phyloP scores from a whole-genome alignment of 2,329 filamentous ascomycete species.

The Stachybotrys echinatus region DNA sequence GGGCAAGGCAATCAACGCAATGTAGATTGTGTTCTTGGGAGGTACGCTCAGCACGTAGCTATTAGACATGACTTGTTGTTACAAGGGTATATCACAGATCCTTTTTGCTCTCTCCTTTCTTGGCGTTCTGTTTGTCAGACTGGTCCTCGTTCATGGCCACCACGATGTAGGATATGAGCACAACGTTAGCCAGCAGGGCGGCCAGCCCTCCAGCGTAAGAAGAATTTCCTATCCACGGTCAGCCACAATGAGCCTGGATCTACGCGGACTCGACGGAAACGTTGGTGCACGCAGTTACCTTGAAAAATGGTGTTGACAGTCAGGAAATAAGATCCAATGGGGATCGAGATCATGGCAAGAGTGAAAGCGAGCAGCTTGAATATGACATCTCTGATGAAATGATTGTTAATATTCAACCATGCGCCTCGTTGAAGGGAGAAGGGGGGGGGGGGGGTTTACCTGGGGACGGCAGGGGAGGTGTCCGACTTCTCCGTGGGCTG shows the following conservation, averaged over 20 bases:
- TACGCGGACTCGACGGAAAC: neutral
- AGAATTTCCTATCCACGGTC: constrained; percentile 62
- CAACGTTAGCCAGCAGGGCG: constrained; percentile 85
- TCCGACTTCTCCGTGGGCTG: constrained; percentile 54
- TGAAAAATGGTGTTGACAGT: constrained; percentile 71
- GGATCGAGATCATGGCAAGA: constrained; percentile 80
- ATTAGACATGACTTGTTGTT: neutral
- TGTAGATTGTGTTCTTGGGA: no score
- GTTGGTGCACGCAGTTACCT: constrained; percentile 45
- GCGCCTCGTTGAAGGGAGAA: constrained; percentile 5
- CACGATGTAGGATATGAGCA: constrained; percentile 84
- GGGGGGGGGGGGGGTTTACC: constrained; percentile 45
- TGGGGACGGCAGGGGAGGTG: constrained; percentile 77
- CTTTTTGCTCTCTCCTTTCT: constrained; percentile 44
- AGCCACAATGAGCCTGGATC: constrained; percentile 6
- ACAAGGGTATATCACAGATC: constrained; percentile 15
- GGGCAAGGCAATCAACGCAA: no score
- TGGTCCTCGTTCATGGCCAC: constrained; percentile 88
- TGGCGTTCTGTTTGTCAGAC: constrained; percentile 38
- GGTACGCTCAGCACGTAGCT: no score
- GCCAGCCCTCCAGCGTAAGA: constrained; percentile 82
- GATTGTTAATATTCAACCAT: no score
- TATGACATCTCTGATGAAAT: constrained; percentile 64
- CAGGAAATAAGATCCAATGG: constrained; percentile 84
- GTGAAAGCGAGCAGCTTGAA: constrained; percentile 87